Base-by-base conservation (phyloP, 129 eudicot species). In the Heracleum sosnowskyi region DNA sequence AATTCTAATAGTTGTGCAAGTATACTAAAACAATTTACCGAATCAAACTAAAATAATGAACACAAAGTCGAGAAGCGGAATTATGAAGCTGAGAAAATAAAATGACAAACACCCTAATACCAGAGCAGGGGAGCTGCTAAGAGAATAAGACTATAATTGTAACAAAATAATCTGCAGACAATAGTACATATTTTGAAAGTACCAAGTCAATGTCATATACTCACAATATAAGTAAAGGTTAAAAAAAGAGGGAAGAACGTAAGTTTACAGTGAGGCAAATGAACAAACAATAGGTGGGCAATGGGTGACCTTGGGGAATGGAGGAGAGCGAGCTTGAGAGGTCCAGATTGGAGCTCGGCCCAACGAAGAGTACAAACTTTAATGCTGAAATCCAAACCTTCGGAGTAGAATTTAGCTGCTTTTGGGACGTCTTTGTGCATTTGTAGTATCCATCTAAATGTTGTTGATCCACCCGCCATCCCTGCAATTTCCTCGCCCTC, bases 351-450 rank as follows among this genome's bases (percentile, higher is more conserved):
- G 73, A 94, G 98, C 82, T 94, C 97, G 29, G 98, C 98, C 97
- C 97, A 94, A 11, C 98, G 96, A 74, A 83, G 96, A 71, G 97
- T 94, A 74, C 98, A 94, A 18, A 94, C 96, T 57, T 90, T 85
- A 11, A 94, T 81, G 79, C 73, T 88, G 86, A 94, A 90, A 49
- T 87, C 98, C 47, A 94, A 86, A 13, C 98, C 98, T 80, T 94
- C 85, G 13, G 93, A 88, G 81, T 94, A 94, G 74, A 94, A 90
- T 39, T 76, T 84, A 3, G 97, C 97, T 24, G 98, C 98, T 83
- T 87, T 94, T 1, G 98, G 98, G 2, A 94, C 97, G 78, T 94
- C 98, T 76, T 83, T 94, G 86, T 94, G 98, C 70, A 94, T 79
- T 77, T 94, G 98, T 60, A 94, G 79, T 57, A 94, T 76, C 91